A percentile compares a stretch with the other conserved stretches of the same genome.
Evolutionary conservation across 2,329 filamentous ascomycete species (phyloP).

Genomic region (Monosporascus sp.): DNA sequence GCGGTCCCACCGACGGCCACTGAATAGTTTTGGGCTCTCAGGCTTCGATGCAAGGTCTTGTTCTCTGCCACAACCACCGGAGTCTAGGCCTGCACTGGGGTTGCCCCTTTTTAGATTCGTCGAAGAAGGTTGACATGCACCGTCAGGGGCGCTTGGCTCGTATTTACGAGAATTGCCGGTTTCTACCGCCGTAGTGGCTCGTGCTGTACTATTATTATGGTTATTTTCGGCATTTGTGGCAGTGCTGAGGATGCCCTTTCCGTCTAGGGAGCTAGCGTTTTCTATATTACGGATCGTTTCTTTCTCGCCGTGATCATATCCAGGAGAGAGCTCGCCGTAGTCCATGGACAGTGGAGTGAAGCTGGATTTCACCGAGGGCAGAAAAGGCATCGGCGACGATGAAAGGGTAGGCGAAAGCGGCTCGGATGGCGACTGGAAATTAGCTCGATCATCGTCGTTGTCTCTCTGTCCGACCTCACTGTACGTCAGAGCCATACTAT

Average conservation of each 20-base stretch:
- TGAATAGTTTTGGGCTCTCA: constrained; percentile 8
- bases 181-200: constrained; percentile 16
- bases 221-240: constrained; percentile 9
- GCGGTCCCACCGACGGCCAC: constrained; percentile 1
- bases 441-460: constrained; percentile 19
- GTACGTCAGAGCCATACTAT: constrained; percentile 16
- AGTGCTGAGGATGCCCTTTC: constrained; percentile 9
- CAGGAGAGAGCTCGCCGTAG: constrained; percentile 19
- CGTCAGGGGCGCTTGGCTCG: constrained; percentile 24
- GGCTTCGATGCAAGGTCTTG: constrained; percentile 9
- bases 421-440: constrained; percentile 16
- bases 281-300: constrained; percentile 1
- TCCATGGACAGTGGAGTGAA: constrained; percentile 28
- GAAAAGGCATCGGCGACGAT: constrained; percentile 27
- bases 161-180: constrained; percentile 20
- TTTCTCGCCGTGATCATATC: not conserved
- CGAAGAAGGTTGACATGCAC: constrained; percentile 14
- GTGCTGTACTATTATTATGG: constrained; percentile 11
- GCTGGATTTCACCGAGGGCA: constrained; percentile 18
- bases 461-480: constrained; percentile 21
- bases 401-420: constrained; percentile 23
- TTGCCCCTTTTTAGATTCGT: constrained; percentile 8
- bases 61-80: constrained; percentile 2
- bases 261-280: constrained; percentile 6
- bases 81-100: constrained; percentile 8